phyloP scores from a whole-genome alignment of 2,329 filamentous ascomycete species.

The Neofusicoccum cordaticola region DNA sequence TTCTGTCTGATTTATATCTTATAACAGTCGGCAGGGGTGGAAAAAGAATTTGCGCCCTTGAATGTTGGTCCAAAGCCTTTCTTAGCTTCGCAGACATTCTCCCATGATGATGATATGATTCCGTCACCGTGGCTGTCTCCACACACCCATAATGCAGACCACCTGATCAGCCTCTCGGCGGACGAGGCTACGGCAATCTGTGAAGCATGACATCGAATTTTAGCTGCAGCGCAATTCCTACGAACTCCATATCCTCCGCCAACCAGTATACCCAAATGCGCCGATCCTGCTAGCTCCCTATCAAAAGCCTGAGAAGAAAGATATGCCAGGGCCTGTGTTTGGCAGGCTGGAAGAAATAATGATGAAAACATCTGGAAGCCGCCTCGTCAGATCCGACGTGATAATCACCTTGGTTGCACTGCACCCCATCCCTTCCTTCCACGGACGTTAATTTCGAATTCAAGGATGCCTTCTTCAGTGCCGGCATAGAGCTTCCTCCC shows the following conservation, averaged over 20 bases:
- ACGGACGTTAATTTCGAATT: constrained; percentile 65
- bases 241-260: background rate
- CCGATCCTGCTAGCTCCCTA: constrained; percentile 1
- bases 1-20: too few species aligned
- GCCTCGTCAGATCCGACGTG: background rate
- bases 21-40: too few species aligned
- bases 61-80: too few species aligned
- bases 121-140: too few species aligned
- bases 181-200: background rate
- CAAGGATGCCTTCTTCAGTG: constrained; percentile 70
- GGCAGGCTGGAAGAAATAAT: background rate
- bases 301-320: background rate
- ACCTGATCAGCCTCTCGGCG: too few species aligned
- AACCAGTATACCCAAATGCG: background rate
- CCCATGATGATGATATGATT: too few species aligned
- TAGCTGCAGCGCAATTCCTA: background rate
- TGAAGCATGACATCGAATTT: background rate
- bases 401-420: constrained; percentile 33
- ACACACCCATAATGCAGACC: too few species aligned
- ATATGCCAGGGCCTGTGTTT: background rate
- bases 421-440: constrained; percentile 53
- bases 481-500: constrained; percentile 47
- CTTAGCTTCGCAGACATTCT: too few species aligned
- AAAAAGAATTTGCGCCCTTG: too few species aligned
- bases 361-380: background rate